Percentiles rank a stretch among this genome's conserved stretches.
Evolutionary conservation across 1,284 basidiomycete species (phyloP).

Genomic region (Retiboletus flavoniger): DNA sequence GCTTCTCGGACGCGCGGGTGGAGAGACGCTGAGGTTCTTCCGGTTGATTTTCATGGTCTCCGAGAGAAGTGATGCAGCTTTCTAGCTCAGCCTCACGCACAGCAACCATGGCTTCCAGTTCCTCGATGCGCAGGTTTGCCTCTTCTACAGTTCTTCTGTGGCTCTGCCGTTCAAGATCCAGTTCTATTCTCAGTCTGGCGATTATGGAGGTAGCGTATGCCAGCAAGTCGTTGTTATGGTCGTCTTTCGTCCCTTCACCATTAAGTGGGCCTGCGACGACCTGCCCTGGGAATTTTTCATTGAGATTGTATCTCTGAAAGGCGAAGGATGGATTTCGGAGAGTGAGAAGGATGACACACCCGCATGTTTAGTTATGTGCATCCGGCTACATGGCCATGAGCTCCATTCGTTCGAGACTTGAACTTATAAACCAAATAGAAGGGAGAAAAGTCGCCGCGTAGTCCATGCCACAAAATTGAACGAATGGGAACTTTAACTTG

Average conservation of each 20-base stretch:
- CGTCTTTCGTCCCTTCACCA: background rate
- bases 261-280: background rate
- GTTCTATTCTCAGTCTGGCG: constrained; percentile 42
- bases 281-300: constrained; percentile 19
- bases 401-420: constrained; percentile 51
- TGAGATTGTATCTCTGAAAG: constrained; percentile 27
- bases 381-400: constrained; percentile 51
- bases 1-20: background rate
- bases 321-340: constrained; percentile 12
- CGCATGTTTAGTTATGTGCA: constrained; percentile 42
- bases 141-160: constrained; percentile 42
- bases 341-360: constrained; percentile 39
- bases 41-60: background rate
- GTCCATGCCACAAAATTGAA: constrained; percentile 5
- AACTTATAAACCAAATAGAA: constrained; percentile 37
- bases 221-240: constrained; percentile 21
- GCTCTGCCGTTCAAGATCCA: constrained; percentile 45
- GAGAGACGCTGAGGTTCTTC: background rate
- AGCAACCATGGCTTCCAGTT: constrained; percentile 54
- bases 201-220: constrained; percentile 46
- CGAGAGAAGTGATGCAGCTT: constrained; percentile 25
- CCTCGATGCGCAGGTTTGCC: constrained; percentile 43
- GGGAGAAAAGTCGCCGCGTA: background rate
- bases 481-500: background rate
- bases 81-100: constrained; percentile 56